phyloP scores from a whole-genome alignment of 2,329 filamentous ascomycete species.

The Tolypocladium album region DNA sequence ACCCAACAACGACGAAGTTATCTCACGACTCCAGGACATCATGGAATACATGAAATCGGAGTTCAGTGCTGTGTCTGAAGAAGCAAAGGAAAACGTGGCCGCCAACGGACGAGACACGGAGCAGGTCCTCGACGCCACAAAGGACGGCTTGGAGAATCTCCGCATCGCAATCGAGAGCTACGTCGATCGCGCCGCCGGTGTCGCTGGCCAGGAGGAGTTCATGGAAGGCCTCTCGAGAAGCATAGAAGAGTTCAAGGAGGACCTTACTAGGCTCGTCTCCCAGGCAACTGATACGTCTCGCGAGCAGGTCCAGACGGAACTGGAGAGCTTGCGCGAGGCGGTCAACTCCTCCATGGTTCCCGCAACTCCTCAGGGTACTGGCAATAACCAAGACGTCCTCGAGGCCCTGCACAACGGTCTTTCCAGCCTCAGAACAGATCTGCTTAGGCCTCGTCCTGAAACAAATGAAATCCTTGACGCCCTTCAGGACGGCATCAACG shows the following conservation, averaged over 20 bases:
- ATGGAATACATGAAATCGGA: conserved; percentile 48
- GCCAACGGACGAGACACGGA: conserved; percentile 75
- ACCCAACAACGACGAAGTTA: conserved; percentile 36
- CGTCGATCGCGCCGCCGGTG: conserved; percentile 60
- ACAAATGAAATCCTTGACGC: conserved; percentile 85
- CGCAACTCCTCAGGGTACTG: conserved; percentile 32
- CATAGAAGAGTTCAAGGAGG: conserved; percentile 56
- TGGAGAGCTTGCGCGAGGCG: conserved; percentile 70
- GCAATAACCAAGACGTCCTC: conserved; percentile 54
- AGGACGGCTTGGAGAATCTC: conserved; percentile 75
- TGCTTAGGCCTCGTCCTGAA: conserved; percentile 56
- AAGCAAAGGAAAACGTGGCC: conserved; percentile 67
- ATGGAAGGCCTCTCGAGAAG: conserved; percentile 56
- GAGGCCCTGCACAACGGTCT: conserved; percentile 62
- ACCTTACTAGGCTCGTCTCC: conserved; percentile 52
- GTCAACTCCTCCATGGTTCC: conserved; percentile 61
- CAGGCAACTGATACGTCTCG: conserved; percentile 33
- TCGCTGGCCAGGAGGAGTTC: conserved; percentile 66
- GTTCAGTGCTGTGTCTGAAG: conserved; percentile 48
- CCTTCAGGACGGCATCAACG: conserved; percentile 76
- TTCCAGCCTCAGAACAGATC: conserved; percentile 63
- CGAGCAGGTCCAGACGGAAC: conserved; percentile 68
- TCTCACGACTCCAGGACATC: conserved; percentile 53
- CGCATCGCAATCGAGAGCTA: conserved; percentile 73
- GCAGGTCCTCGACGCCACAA: conserved; percentile 78